Base-by-base conservation (phyloP, 495 filamentous ascomycete genomes). In the Podospora pseudoanserina region DNA sequence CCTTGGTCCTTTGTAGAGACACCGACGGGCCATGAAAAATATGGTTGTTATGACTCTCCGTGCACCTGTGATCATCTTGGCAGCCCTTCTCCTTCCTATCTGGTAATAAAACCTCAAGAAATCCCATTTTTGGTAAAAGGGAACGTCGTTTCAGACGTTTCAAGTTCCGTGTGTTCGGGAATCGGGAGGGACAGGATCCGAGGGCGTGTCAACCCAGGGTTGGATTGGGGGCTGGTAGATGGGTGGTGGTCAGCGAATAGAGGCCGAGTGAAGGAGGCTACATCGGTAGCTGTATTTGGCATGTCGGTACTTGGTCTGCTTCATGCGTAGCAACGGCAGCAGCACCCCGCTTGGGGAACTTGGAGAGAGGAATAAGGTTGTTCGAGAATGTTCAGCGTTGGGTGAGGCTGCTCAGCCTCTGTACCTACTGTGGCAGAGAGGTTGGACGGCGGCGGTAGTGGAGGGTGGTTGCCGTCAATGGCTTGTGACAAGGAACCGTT, bases 401-500 rank as follows among this genome's bases (percentile, higher is more conserved):
- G 9, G 39, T 3, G 39, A 49, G 39, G 39, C 39, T 49, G 15
- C 39, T 49, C 39, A 49, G 39, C 39, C 39, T 49, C 39, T 11
- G 9, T 49, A 6, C 39, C 0, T 49, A 6, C 39, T 49, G 15
- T 49, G 39, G 39, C 39, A 6, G 39, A 49, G 39, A 49, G 2
- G 23, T 23, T 23, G 23, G 39, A 49, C 13, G 13, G 13, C 15
- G 39, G 9, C 39, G 5, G 39, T 49, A 49, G 39, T 49, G 39
- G 39, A 1, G 39, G 39, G 39, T 13, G 39, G 39, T 49, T 49
- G 39, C 15, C 39, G 39, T 49, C 39, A 49, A 49, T 49, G 39
- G 39, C 39, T 49, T 49, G 39, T 49, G 55, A 20, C 55, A 58
- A 18, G 55, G 55, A 58, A 58, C 55, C 55, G 55, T 58, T 58